These are phyloP conservation scores for Thalassiosira exigua DNA, from an alignment of 352 stramenopile genomes.

Conservation along the genomic window DNA sequence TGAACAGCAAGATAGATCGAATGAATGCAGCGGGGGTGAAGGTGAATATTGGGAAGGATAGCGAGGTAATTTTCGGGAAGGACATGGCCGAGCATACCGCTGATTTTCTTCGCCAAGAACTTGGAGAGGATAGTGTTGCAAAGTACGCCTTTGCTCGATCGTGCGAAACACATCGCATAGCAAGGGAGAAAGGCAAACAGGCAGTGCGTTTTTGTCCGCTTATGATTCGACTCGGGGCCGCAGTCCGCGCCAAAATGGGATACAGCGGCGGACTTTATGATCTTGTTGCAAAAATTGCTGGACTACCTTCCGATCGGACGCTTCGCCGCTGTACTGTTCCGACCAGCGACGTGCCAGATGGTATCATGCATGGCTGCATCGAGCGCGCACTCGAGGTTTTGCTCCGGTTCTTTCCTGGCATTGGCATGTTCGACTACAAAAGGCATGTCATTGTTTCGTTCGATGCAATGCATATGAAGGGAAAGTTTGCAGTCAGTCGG, in stretches of 20 bases:
- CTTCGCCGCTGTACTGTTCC: constrained; percentile 8
- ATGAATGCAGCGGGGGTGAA: neutral
- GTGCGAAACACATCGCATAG: constrained; percentile 9
- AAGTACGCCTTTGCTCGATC: constrained; percentile 7
- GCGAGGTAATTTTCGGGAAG: constrained; percentile 8
- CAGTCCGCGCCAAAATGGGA: constrained; percentile 6
- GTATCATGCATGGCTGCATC: constrained; percentile 14
- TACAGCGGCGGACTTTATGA: constrained; percentile 19
- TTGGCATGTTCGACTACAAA: neutral
- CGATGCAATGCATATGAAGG: constrained; percentile 31
- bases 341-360: constrained; percentile 18
- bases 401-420: neutral
- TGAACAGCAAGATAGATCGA: constrained; percentile 10
- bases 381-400: neutral
- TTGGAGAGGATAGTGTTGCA: constrained; percentile 14
- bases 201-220: constrained; percentile 19
- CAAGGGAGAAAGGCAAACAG: constrained; percentile 2
- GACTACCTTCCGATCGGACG: neutral
- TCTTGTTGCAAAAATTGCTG: constrained; percentile 21
- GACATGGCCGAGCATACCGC: neutral
- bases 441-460: constrained; percentile 6
- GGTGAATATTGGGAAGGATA: neutral
- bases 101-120: neutral
- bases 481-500: constrained; percentile 5
- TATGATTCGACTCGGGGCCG: constrained; percentile 21